Evolutionary conservation across 2,329 filamentous ascomycete genomes (phyloP).

Genomic region (Cryphonectria parasitica): DNA sequence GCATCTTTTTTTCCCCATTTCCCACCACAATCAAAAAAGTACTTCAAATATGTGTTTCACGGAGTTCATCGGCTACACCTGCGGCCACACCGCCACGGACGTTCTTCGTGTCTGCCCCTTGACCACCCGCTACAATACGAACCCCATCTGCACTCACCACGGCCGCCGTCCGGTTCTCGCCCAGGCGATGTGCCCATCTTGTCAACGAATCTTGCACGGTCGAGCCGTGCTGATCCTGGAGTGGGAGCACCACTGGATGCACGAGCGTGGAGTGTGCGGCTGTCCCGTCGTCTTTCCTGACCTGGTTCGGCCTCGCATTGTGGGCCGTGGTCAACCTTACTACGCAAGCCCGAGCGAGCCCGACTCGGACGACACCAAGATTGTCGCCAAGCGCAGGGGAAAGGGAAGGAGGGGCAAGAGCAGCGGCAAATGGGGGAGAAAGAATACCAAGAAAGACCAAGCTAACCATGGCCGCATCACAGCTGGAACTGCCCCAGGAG

Average conservation of each 20-base stretch:
- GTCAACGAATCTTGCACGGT: slow-evolving; percentile 44
- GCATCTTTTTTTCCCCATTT: background rate
- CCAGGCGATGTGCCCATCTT: slow-evolving; percentile 43
- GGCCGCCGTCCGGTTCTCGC: slow-evolving; percentile 39
- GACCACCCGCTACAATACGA: slow-evolving; percentile 42
- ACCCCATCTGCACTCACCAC: slow-evolving; percentile 41
- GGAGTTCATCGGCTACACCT: slow-evolving; percentile 51
- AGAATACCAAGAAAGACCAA: background rate
- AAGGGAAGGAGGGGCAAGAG: background rate
- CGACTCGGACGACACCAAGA: background rate
- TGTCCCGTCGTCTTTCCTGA: slow-evolving; percentile 45
- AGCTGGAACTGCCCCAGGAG: no score
- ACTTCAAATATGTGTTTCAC: slow-evolving; percentile 49
- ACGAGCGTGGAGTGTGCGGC: slow-evolving; percentile 47
- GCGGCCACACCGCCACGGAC: slow-evolving; percentile 49
- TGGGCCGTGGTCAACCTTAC: slow-evolving; percentile 26
- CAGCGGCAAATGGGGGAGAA: background rate
- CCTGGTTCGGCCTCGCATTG: slow-evolving; percentile 40
- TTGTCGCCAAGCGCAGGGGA: background rate
- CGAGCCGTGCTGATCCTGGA: slow-evolving; percentile 46
- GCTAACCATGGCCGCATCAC: background rate
- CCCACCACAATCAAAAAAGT: background rate
- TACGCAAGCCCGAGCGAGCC: background rate
- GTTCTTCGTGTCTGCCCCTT: slow-evolving; percentile 49
- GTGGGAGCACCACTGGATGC: slow-evolving; percentile 49